Evolutionary conservation across 1,284 basidiomycete genomes (phyloP), one percentile per base, ranked within the genome.

Genomic region (Moesziomyces parantarcticus): DNA sequence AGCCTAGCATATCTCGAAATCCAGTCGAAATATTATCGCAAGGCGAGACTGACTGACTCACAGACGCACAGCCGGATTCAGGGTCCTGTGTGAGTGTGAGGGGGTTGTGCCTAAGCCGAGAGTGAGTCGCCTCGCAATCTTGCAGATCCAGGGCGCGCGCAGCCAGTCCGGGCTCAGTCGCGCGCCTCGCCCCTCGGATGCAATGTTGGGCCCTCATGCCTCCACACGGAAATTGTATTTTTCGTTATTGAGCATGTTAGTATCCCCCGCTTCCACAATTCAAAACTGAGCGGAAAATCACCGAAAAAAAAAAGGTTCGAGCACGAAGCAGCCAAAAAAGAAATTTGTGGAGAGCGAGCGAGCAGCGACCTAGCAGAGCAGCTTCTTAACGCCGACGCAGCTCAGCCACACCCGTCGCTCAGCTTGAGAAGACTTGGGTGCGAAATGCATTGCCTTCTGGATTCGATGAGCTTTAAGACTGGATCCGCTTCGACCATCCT

Each of bases 171-270:
- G 46, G 29, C 7, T 36, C 22, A 49, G 32, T 49, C 32, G 47
- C 47, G 34, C 47, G 47, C 7, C 16, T 29, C 21, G 9, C 5
- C 46, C n/a, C 26, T 20, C 11, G 22, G 22, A 26, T 16, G 25
- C 22, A 56, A 39, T 42, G 42, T 43, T 63, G 39, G 22, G 40
- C 45, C 44, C 2, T 11, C 29, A 58, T 64, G 61, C 61, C 61
- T 64, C 61, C 61, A 64, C 61, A 50, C 46, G 3, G 13, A 29
- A 29, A 29, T 29, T 10, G 5, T 14, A 34, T 13, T 3, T 14
- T 32, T 4, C 18, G 20, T 21, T 14, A 20, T 9, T 21, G 4
- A 32, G n/a, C 18, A 32, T 36, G 34, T 36, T 36, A 36, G 34
- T 7, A 26, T 34, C 7, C 14, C 8, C 11, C 34, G 34, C 34